Base-by-base conservation (phyloP, 129 eudicot species). In the Flaveria ramosissima region DNA sequence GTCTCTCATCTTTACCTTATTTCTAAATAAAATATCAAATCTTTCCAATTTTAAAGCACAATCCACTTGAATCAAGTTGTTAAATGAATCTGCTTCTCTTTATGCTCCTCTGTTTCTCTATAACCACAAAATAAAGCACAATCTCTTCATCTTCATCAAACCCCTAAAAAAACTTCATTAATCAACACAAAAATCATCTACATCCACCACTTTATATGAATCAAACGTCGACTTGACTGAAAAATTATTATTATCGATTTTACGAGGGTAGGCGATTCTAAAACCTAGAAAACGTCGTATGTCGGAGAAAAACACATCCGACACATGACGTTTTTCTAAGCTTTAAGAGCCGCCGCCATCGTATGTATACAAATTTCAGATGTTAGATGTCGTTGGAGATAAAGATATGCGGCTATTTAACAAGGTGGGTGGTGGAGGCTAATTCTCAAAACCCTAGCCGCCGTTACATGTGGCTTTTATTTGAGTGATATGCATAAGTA, bases 271-370 rank as follows among this genome's bases (percentile, higher is more conserved):
- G 46, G 69, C 69, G 69, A 63, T 63, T 63, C 69, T 63, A 30
- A 63, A 63, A 63, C 69, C 20, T 30, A 63, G 69, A 63, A 63
- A 63, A 63, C 69, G 43, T 63, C 69, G 46, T 30, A 7, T 45
- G 8, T 27, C 21, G 69, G 23, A 32, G 8, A 30, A 6, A 27
- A 27, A 30, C n/a, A 9, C 7, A 13, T 8, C 69, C 4, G 1
- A 2, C 6, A 19, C 21, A 63, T 36, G 69, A 63, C 69, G 69
- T 63, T 63, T 63, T 63, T 63, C 69, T 63, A 63, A 63, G 69
- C 68, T 62, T 62, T 62, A 27, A 62, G 68, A 62, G 68, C 68
- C 68, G 19, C 45, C 68, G 43, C 11, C 68, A 62, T 30, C 68
- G 68, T 63, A 63, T 30, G n/a, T 0, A 27, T 0, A 15, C 27